Percentiles rank a stretch among this genome's conserved stretches.
Evolutionary conservation across 257 asterid species (phyloP).

Genomic region (Handroanthus guayacan): DNA sequence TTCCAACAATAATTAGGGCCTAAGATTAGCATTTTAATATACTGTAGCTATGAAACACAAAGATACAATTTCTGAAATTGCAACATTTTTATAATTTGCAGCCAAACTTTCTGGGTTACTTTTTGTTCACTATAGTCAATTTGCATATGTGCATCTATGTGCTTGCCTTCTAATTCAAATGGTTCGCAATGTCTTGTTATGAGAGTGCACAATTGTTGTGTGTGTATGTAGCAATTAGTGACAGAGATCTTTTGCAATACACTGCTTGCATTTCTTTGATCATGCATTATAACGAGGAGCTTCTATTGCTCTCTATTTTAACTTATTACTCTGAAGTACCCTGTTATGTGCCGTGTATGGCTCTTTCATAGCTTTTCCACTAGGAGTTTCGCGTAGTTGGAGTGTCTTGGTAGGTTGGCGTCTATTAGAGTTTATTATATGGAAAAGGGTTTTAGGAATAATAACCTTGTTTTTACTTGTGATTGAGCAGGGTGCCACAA

Average conservation of each 20-base stretch:
- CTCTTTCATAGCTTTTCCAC: neutral
- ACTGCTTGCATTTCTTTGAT: neutral
- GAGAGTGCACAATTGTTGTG: neutral
- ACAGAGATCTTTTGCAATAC: neutral
- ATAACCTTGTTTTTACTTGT: neutral
- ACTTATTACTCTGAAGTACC: neutral
- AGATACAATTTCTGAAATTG: neutral
- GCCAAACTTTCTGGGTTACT: neutral
- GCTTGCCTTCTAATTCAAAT: conserved; percentile 1
- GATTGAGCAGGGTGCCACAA: neutral
- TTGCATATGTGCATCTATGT: neutral
- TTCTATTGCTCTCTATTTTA: neutral
- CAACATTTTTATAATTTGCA: neutral
- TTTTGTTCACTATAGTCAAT: neutral
- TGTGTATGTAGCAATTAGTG: neutral
- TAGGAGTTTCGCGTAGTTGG: neutral
- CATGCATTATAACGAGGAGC: neutral
- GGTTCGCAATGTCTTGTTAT: neutral
- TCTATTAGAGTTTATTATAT: neutral
- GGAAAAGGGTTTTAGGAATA: neutral
- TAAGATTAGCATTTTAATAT: conserved; percentile 2
- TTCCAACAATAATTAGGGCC: neutral
- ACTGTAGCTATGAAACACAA: neutral
- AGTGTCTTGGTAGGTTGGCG: neutral
- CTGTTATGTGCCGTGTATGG: neutral